Base-by-base conservation (phyloP, 106 monocot genomes). In the Dactylorhiza incarnata region DNA sequence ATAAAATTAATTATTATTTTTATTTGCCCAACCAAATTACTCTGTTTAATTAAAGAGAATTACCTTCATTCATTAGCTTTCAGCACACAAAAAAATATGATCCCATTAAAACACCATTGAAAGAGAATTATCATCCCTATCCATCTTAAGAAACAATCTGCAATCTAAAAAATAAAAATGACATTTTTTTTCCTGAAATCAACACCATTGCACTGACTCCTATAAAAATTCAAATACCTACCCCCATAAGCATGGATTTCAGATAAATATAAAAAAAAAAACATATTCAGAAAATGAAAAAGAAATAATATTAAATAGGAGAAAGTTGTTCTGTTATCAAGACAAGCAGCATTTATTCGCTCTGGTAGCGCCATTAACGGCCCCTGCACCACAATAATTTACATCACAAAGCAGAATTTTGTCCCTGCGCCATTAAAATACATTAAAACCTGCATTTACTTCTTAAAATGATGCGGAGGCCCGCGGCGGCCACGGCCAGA, bases 401-500 rank as follows among this genome's bases (percentile, higher is more conserved):
- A 29, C 26, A 65, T 29, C 65, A 58, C 20, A 58, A 37, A 37
- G 37, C 37, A 58, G 9, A 20, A 13, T 65, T 12, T 12, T 65
- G 9, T 65, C 65, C 37, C 37, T 37, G 37, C 37, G 3, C 3
- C 37, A 37, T 37, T 29, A 29, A 29, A 29, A 29, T 29, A 29
- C 29, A 29, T 29, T 11, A 52, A 52, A 52, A 52, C 65, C 65
- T 13, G 24, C 29, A 65, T 65, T 65, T 65, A 29, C 65, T 65
- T 29, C 3, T 65, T 29, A 65, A 13, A 65, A 29, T 65, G 29
- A 24, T 3, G 65, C 29, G 24, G 65, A 65, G 26, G 65, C 24
- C 65, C 26, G 65, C 7, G 65, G 65, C 7, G 72, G 72, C 15
- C 51, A 71, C 12, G 52, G 51, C 78, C 78, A 78, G 15, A 78